Base-by-base conservation (phyloP, 352 stramenopile genomes). In the Phytophthora boehmeriae region DNA sequence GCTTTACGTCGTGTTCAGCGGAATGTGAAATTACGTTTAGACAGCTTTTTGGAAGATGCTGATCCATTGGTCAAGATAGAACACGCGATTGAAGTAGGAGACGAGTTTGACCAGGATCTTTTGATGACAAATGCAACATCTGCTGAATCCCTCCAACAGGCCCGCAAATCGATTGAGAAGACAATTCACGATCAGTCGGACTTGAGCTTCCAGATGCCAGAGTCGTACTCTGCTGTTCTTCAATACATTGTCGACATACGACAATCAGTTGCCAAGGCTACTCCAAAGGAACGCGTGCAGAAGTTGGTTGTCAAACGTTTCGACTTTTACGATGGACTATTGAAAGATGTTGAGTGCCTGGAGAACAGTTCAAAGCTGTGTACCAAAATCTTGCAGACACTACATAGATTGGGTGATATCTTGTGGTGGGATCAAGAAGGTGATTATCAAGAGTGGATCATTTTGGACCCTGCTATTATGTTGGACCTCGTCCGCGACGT, bases 341-440 rank as follows among this genome's bases (percentile, higher is more conserved):
- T n/a, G n/a, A n/a, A n/a, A n/a, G n/a, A n/a, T n/a, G n/a, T n/a
- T n/a, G n/a, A n/a, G n/a, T n/a, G n/a, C n/a, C n/a, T n/a, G n/a
- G n/a, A n/a, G n/a, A n/a, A n/a, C n/a, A n/a, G n/a, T n/a, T n/a
- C n/a, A n/a, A n/a, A n/a, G n/a, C n/a, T n/a, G n/a, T n/a, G n/a
- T n/a, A n/a, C n/a, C n/a, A n/a, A 42, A 3, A 68, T 71, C 32
- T 27, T 71, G 6, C 50, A 25, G 0, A 23, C 17, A 2, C 20
- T 71, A 8, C 57, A 71, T 23, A 17, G 51, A 10, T n/a, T 71
- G 4, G 57, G 63, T 0, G 51, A 71, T 23, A 25, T 71, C 1
- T 25, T 63, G 16, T 71, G 57, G 63, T 71, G 58, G 8, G 43
- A 71, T 17, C 19, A 59, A 19, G 10, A 36, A 10, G 28, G 2